Percentiles rank a stretch among this genome's conserved stretches.
phyloP scores from a whole-genome alignment of 495 filamentous ascomycete species.

The Penicillium maclennaniae region DNA sequence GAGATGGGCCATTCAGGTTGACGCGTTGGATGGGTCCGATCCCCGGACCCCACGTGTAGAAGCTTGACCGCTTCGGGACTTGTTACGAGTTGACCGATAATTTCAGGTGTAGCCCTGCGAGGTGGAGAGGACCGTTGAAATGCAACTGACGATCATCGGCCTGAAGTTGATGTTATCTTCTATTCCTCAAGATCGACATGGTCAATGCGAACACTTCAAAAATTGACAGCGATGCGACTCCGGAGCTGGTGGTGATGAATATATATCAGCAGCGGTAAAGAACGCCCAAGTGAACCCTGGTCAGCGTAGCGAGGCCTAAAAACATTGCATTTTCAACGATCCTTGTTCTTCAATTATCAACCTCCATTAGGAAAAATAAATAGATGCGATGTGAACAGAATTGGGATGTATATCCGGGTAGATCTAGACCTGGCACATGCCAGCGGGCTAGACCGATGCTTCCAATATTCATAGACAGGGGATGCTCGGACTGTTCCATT shows the following conservation, averaged over 20 bases:
- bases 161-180: not conserved
- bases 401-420: not conserved
- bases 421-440: not conserved
- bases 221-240: no score
- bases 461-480: not conserved
- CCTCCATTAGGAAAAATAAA: not conserved
- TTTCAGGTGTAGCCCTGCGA: not conserved
- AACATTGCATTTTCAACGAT: no score
- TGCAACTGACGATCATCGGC: not conserved
- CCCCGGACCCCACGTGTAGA: slow-evolving; percentile 32
- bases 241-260: no score
- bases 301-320: no score
- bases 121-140: not conserved
- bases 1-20: slow-evolving; percentile 13
- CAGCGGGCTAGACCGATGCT: not conserved
- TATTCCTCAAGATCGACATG: no score
- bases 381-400: no score
- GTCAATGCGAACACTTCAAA: no score
- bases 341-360: not conserved
- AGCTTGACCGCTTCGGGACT: slow-evolving; percentile 21
- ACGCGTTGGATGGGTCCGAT: slow-evolving; percentile 17
- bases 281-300: no score
- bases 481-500: not conserved
- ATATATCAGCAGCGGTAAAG: no score
- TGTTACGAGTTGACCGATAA: not conserved